Evolutionary conservation across 495 filamentous ascomycete species (phyloP), one percentile per base, ranked within the genome.

Genomic region (Peziza echinospora): DNA sequence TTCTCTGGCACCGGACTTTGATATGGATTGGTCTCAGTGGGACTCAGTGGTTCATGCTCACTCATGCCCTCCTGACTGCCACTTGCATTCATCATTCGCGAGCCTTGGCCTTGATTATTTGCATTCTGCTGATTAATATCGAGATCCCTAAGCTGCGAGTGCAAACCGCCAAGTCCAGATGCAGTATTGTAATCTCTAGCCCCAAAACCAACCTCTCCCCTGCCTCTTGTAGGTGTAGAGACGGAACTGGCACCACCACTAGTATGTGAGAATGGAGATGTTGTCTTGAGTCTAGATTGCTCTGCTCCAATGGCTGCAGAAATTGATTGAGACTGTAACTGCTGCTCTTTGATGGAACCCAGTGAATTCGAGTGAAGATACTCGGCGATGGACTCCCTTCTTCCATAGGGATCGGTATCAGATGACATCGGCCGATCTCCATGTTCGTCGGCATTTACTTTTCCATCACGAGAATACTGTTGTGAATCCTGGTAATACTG

Each of bases 11-110:
- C 75, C 7, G 89, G 91, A 60, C 87, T 96, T 52, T 82, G 80
- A 56, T 86, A 97, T n/a, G 89, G 91, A 61, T 97, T 97, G 0
- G 89, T 96, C 50, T 93, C 84, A 0, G 87, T 89, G 26, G 89
- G 91, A 56, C 91, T 96, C 50, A 81, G 71, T 5, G 78, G 77
- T 51, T 84, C 81, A 46, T 68, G 51, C 7, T 60, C 56, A 44
- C 60, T 57, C 17, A 71, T 66, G 43, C 63, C 69, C 43, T 71
- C 70, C 45, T 67, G 63, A 34, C 69, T 64, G 44, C 66, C 69
- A 47, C 40, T 66, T 71, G 53, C 67, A 76, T 52, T 68, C 59
- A 62, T 51, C 62, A 51, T 53, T 47, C 51, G 57, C 44, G 50
- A 57, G 24, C 60, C 67, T 56, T 77, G 72, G 26, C 71, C 65